phyloP scores from a whole-genome alignment of 495 filamentous ascomycete species.

The Penicillium manginii region DNA sequence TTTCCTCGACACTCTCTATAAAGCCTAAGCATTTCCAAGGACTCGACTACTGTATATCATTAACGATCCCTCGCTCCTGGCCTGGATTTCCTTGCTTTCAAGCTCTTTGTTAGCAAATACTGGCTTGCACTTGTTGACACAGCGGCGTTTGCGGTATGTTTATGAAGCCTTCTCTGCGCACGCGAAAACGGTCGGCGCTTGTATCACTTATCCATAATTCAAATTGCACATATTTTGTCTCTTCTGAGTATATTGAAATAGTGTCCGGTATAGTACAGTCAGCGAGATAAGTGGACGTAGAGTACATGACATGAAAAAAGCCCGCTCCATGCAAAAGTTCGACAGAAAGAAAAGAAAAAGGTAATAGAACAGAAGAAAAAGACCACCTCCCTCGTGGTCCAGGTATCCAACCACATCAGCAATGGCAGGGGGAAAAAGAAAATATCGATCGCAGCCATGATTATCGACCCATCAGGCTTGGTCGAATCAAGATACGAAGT shows the following conservation, averaged over 20 bases:
- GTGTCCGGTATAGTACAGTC: slow-evolving; percentile 41
- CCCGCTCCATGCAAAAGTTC: slow-evolving; percentile 46
- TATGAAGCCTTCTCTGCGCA: slow-evolving; percentile 1
- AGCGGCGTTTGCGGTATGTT: slow-evolving; percentile 12
- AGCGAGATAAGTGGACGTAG: slow-evolving; percentile 19
- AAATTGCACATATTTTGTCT: slow-evolving; percentile 31
- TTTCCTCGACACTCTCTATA: slow-evolving; percentile 95
- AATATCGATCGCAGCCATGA: background rate
- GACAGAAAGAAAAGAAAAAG: slow-evolving; percentile 24
- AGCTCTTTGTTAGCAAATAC: background rate
- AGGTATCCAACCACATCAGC: background rate
- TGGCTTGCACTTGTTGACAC: slow-evolving; percentile 9
- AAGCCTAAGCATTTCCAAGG: slow-evolving; percentile 60
- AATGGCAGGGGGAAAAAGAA: background rate
- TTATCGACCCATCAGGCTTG: background rate
- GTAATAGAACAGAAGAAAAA: slow-evolving; percentile 4
- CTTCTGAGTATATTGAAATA: slow-evolving; percentile 12
- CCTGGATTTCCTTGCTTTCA: background rate
- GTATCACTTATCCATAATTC: slow-evolving; percentile 23
- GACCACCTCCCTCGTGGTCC: slow-evolving; percentile 2
- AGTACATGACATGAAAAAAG: slow-evolving; percentile 37
- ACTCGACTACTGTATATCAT: background rate
- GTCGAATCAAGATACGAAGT: background rate
- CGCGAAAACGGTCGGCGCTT: slow-evolving; percentile 15
- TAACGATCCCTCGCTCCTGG: background rate